These are phyloP conservation scores for Aspergillus felis DNA, from an alignment of 2,329 filamentous ascomycete species.

Conservation along the genomic window DNA sequence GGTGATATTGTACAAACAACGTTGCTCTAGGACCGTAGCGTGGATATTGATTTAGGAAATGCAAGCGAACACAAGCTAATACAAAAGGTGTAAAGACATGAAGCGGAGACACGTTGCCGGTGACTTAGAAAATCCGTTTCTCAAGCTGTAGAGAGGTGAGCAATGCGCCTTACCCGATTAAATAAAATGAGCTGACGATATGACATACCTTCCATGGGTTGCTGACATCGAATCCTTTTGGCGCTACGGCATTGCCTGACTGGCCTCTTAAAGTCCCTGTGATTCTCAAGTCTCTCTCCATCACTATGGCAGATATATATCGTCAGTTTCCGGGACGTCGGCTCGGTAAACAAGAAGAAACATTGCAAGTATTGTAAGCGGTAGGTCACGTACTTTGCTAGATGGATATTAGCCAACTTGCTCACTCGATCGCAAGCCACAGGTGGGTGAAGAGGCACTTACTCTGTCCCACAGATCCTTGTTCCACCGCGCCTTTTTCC, in stretches of 20 bases:
- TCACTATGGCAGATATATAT: constrained; percentile 50
- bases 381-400: constrained; percentile 51
- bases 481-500: constrained; percentile 58
- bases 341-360: not conserved
- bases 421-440: constrained; percentile 11
- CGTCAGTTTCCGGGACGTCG: not conserved
- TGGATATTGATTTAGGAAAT: constrained; percentile 17
- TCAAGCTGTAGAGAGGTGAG: constrained; percentile 34
- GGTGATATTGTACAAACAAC: constrained; percentile 20
- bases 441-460: constrained; percentile 27
- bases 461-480: constrained; percentile 64
- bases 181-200: not conserved
- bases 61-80: constrained; percentile 16
- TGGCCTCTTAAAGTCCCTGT: constrained; percentile 61
- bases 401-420: constrained; percentile 37
- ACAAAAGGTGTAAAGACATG: constrained; percentile 18
- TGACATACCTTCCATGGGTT: constrained; percentile 62
- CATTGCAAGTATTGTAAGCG: constrained; percentile 6
- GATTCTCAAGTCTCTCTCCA: constrained; percentile 61
- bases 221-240: constrained; percentile 62
- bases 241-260: constrained; percentile 56
- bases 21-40: constrained; percentile 13
- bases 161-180: constrained; percentile 3
- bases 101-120: constrained; percentile 19
- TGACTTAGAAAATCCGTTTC: constrained; percentile 36